Base-by-base conservation (phyloP, 805 yeast species). In the Myxozyma geophila region DNA sequence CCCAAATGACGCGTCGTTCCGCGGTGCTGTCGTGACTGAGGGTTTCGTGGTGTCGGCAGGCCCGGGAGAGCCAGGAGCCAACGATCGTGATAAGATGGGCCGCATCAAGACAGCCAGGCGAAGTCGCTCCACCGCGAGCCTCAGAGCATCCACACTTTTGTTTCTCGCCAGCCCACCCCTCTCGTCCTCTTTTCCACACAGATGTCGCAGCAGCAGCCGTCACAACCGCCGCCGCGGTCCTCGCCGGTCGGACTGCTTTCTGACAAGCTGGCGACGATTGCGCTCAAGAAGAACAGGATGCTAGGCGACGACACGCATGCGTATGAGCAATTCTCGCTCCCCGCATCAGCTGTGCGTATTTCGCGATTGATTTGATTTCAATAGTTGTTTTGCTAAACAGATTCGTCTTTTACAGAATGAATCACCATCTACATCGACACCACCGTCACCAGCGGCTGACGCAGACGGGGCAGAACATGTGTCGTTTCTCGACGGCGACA, bases 271-370 rank as follows among this genome's bases (percentile, higher is more conserved):
- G 60, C 69, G 23, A 67, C 63, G 23, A 41, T 71, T 28, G 44
- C 66, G 33, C 54, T 72, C n/a, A 70, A 72, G 49, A 70, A 71
- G 61, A 66, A 62, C 46, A 66, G 75, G 7, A 52, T 74, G 44
- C 65, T 73, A 46, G 67, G 69, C 35, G 71, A 70, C n/a, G 71
- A 66, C 15, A 60, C 74, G 28, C 73, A 72, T 51, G 68, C 67
- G 36, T 74, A 73, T 55, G 77, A 74, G 65, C 71, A 69, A n/a
- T 70, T 70, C 60, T 63, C 73, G 7, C 63, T 74, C 51, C 77
- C 77, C 6, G 59, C 72, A 21, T 72, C 76, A 10, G 58, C 74
- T 33, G 71, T 70, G 21, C 54, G 59, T 44, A 37, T 46, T 10
- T 48, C 36, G 15, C 39, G 19, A 28, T n/a, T 6, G 15, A 54